phyloP scores from a whole-genome alignment of 2,329 filamentous ascomycete genomes.

The Sporothrix brunneoviolacea region DNA sequence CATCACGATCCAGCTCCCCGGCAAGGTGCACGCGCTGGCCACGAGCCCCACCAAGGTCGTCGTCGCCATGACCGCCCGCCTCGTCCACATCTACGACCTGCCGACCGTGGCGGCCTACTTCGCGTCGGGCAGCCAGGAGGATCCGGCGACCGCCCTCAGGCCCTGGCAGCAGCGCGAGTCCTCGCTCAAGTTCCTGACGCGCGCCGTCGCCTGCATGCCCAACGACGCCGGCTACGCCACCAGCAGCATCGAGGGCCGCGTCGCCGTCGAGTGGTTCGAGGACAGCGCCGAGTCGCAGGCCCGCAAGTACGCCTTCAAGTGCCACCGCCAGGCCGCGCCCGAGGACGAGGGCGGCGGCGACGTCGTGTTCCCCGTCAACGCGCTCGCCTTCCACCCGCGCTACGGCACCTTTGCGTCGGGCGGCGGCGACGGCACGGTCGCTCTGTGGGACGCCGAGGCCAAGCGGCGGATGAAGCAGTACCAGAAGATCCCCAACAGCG shows the following conservation, averaged over 20 bases:
- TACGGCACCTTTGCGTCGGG: conserved; percentile 82
- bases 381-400: conserved; percentile 77
- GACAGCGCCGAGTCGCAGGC: conserved; percentile 79
- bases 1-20: conserved; percentile 65
- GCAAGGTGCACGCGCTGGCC: conserved; percentile 84
- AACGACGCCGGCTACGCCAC: conserved; percentile 92
- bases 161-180: conserved; percentile 94
- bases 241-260: conserved; percentile 86
- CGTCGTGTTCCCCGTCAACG: conserved; percentile 86
- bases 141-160: conserved; percentile 50
- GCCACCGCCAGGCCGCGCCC: conserved; percentile 70
- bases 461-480: conserved; percentile 89
- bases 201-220: conserved; percentile 91
- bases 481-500: conserved; percentile 71
- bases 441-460: conserved; percentile 84
- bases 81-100: conserved; percentile 93
- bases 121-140: conserved; percentile 35
- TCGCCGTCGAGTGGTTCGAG: conserved; percentile 98
- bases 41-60: conserved; percentile 74
- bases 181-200: conserved; percentile 91
- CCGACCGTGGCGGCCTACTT: conserved; percentile 54
- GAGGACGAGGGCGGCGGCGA: conserved; percentile 61
- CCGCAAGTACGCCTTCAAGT: conserved; percentile 98
- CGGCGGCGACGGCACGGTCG: conserved; percentile 86
- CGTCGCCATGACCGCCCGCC: conserved; percentile 88